Evolutionary conservation across 2,329 filamentous ascomycete genomes (phyloP), one percentile per base, ranked within the genome.

Genomic region (Myriosclerotinia duriaeana): DNA sequence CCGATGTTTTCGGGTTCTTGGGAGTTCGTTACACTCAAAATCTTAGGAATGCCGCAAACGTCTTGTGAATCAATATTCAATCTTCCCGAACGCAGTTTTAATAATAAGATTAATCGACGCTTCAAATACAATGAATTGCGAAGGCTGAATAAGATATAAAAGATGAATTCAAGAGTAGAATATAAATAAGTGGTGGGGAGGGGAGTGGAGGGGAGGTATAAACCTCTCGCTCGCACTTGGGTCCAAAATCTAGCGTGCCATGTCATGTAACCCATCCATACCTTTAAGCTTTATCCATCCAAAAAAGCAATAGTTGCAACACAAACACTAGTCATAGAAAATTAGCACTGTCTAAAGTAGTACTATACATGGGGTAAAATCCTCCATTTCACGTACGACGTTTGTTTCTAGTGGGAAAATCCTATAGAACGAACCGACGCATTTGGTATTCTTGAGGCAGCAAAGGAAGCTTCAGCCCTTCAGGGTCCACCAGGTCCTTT

Each of bases 31-130:
- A 26, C 58, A 61, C n/a, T 22, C n/a, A 48, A n/a, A 36, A 50
- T 22, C 44, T 52, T 50, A 26, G 34, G 58, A 61, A 61, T 61
- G 44, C 58, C 34, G 58, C 44, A 50, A 61, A 50, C 58, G 44
- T 26, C 5, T 20, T 59, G 58, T 8, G 7, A n/a, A 61, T 38
- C 30, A 12, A 50, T 36, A 17, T 46, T 17, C 56, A 38, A 36
- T 50, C 12, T 26, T 58, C 34, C 44, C n/a, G 46, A 61, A 50
- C 30, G n/a, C 58, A 50, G 58, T 34, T 61, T 17, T 11, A 9
- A 20, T n/a, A n/a, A 26, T 42, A 5, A 14, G 22, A 61, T 40
- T 17, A 26, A 44, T 44, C 2, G 17, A 50, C 34, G 26, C n/a
- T 38, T 26, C 5, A 12, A 11, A 48, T 38, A 38, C 14, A 2